These are phyloP conservation scores for Lasiodiplodia gonubiensis DNA, from an alignment of 2,329 filamentous ascomycete genomes.

Conservation along the genomic window DNA sequence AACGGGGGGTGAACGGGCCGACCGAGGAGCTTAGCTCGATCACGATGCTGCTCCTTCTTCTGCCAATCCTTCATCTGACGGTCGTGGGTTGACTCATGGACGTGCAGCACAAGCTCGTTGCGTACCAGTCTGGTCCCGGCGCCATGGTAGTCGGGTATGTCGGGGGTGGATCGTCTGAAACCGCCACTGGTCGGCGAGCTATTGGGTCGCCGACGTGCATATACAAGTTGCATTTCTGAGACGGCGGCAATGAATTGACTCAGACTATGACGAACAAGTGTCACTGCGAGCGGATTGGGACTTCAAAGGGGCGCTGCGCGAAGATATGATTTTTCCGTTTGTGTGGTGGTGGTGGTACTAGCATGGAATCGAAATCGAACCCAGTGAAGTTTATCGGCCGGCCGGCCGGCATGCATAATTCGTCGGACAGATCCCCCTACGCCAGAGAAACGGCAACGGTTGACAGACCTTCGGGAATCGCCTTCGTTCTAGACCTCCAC, in stretches of 20 bases:
- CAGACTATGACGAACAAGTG: neutral
- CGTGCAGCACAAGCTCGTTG: neutral
- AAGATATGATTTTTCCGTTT: conserved; percentile 20
- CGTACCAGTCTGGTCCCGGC: neutral
- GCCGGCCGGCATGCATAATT: conserved; percentile 8
- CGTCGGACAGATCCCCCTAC: neutral
- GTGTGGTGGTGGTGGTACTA: conserved; percentile 12
- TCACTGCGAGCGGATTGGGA: neutral
- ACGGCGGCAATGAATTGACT: neutral
- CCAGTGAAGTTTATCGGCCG: conserved; percentile 18
- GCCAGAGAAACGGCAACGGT: conserved; percentile 16
- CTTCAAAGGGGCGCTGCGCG: conserved; percentile 1
- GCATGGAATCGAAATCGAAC: conserved; percentile 1
- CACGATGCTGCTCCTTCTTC: neutral
- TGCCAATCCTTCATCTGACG: neutral
- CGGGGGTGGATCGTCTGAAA: neutral
- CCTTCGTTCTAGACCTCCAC: conserved; percentile 11
- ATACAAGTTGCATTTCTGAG: neutral
- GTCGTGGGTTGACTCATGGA: neutral
- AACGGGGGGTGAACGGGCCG: conserved; percentile 16
- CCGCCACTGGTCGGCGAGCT: conserved; percentile 4
- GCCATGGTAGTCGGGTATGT: conserved; percentile 7
- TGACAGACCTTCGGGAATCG: neutral
- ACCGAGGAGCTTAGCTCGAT: conserved; percentile 3
- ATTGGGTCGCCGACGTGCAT: conserved; percentile 2